These are phyloP conservation scores for Termitomyces sp. DNA, from an alignment of 768 basidiomycete genomes.

Conservation along the genomic window DNA sequence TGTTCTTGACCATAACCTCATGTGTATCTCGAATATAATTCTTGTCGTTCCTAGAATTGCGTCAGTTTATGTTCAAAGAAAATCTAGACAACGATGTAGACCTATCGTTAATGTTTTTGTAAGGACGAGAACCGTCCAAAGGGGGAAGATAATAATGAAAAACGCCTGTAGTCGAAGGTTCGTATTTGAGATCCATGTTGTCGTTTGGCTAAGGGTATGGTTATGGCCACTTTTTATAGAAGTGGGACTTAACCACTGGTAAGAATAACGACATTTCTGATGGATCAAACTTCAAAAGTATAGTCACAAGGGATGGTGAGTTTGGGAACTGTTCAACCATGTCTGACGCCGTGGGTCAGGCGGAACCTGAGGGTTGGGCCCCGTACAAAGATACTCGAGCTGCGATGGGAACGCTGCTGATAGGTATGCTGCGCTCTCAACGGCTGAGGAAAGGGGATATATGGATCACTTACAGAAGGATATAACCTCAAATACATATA, in stretches of 20 bases:
- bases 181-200: not conserved
- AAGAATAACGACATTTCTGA: not conserved
- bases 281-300: not conserved
- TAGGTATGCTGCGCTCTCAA: too few relatives aligned
- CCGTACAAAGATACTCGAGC: too few relatives aligned
- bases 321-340: too few relatives aligned
- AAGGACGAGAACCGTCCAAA: conserved; percentile 1
- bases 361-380: too few relatives aligned
- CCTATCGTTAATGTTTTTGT: conserved; percentile 7
- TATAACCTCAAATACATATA: too few relatives aligned
- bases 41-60: conserved; percentile 1
- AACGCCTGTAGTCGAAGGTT: conserved; percentile 1
- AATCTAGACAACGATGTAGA: not conserved
- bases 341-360: too few relatives aligned
- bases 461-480: too few relatives aligned
- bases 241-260: not conserved
- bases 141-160: conserved; percentile 6
- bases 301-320: not conserved
- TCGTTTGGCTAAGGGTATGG: not conserved
- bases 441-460: too few relatives aligned
- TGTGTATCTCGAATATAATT: conserved; percentile 4
- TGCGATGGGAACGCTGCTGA: too few relatives aligned
- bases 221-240: not conserved
- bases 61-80: not conserved
- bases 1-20: conserved; percentile 1